These are phyloP conservation scores for Phaseolus lunatus DNA, from an alignment of 306 rosid genomes.

Conservation along the genomic window DNA sequence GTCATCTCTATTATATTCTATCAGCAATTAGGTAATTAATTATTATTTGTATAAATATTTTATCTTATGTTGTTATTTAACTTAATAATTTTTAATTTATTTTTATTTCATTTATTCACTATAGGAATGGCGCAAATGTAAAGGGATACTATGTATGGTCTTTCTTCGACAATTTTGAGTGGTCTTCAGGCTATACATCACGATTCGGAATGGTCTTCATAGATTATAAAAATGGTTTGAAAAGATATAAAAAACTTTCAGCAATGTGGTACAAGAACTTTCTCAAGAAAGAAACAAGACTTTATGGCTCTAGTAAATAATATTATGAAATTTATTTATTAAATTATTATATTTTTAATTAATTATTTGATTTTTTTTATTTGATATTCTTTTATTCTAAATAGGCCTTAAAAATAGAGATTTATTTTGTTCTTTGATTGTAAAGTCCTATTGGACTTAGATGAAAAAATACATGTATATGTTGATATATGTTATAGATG, in stretches of 20 bases:
- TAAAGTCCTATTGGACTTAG: not conserved
- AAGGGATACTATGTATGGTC: slow-evolving; percentile 71
- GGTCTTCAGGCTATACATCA: slow-evolving; percentile 50
- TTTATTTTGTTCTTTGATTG: not conserved
- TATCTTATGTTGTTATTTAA: not conserved
- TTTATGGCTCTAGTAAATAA: not conserved
- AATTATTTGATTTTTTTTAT: not conserved
- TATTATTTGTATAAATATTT: not conserved
- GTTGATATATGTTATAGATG: too few species aligned
- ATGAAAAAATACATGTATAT: too few species aligned
- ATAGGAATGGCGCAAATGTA: slow-evolving; percentile 57
- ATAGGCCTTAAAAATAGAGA: not conserved
- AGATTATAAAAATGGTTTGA: slow-evolving; percentile 52
- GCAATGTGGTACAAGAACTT: slow-evolving; percentile 39
- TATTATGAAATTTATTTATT: not conserved
- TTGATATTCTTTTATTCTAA: not conserved
- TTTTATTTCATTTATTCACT: not conserved
- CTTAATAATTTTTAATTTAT: not conserved
- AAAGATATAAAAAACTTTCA: slow-evolving; percentile 56
- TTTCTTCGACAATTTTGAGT: slow-evolving; percentile 64
- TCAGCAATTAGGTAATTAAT: slow-evolving; percentile 56
- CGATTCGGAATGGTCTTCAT: slow-evolving; percentile 61
- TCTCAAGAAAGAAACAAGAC: slow-evolving; percentile 33
- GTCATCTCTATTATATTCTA: slow-evolving; percentile 57
- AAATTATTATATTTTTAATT: not conserved